phyloP scores from a whole-genome alignment of 176 grass and related monocot genomes.

The Aechmea fasciata region DNA sequence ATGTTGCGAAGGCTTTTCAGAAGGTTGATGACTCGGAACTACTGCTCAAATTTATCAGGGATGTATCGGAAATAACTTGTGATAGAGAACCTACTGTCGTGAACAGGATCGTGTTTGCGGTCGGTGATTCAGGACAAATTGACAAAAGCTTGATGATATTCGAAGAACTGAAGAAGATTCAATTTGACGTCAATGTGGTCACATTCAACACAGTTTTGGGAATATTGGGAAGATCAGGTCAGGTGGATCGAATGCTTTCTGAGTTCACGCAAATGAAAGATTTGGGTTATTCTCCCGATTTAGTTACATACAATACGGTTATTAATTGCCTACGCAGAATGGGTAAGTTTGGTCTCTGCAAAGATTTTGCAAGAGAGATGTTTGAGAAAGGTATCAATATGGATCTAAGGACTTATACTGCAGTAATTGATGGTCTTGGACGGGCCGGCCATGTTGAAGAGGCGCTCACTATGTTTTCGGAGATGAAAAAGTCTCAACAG shows the following conservation, averaged over 20 bases:
- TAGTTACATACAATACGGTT: conserved; percentile 81
- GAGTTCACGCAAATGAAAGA: conserved; percentile 63
- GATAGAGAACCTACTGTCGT: conserved; percentile 49
- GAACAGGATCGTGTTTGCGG: conserved; percentile 52
- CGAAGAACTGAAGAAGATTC: conserved; percentile 54
- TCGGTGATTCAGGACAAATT: conserved; percentile 36
- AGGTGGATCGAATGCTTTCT: conserved; percentile 50
- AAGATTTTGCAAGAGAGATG: conserved; percentile 51
- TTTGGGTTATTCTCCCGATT: conserved; percentile 49
- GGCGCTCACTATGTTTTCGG: conserved; percentile 44
- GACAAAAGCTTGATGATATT: conserved; percentile 70
- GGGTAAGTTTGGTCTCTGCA: conserved; percentile 56
- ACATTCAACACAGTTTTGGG: conserved; percentile 74
- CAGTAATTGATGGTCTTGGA: conserved; percentile 65
- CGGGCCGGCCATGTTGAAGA: conserved; percentile 48
- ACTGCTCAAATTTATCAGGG: conserved; percentile 54
- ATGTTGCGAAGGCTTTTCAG: conserved; percentile 60
- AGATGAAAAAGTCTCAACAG: conserved; percentile 51
- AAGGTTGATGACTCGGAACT: conserved; percentile 35
- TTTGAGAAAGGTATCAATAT: conserved; percentile 42
- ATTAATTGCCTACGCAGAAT: conserved; percentile 64
- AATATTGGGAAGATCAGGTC: conserved; percentile 61
- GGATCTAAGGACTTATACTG: conserved; percentile 70
- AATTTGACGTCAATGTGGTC: conserved; percentile 40
- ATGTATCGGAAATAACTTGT: conserved; percentile 47